These are phyloP conservation scores for Poronia punctata DNA, from an alignment of 495 filamentous ascomycete genomes.

Conservation along the genomic window DNA sequence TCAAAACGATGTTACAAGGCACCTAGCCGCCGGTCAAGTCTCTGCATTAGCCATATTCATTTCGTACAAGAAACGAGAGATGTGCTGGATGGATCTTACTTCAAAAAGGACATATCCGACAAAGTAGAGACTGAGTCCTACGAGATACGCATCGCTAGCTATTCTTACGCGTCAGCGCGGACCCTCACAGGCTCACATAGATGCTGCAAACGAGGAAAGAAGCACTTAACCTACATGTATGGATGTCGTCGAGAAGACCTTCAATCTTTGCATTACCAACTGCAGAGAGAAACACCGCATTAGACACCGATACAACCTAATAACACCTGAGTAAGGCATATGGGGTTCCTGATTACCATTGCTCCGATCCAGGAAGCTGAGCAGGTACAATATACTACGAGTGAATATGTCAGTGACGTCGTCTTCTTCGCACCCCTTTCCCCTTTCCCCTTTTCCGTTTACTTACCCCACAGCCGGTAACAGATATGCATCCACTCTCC, in stretches of 20 bases:
- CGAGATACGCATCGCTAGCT: constrained; percentile 64
- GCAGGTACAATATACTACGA: constrained; percentile 51
- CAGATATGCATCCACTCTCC: constrained; percentile 58
- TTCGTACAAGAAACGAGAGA: too few relatives aligned
- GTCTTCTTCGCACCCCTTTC: background rate
- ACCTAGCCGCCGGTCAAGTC: constrained; percentile 32
- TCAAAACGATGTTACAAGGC: constrained; percentile 68
- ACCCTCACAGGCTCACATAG: background rate
- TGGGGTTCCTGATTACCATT: constrained; percentile 45
- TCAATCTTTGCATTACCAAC: constrained; percentile 50
- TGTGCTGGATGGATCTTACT: constrained; percentile 8
- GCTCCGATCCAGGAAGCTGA: constrained; percentile 69
- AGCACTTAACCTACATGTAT: constrained; percentile 45
- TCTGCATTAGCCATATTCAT: background rate
- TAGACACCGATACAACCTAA: too few relatives aligned
- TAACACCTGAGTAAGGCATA: background rate
- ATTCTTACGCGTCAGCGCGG: background rate
- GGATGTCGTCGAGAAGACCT: constrained; percentile 54
- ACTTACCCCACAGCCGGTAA: constrained; percentile 54
- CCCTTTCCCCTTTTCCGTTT: too few relatives aligned
- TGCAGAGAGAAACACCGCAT: too few relatives aligned
- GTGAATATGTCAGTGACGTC: background rate
- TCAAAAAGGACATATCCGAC: constrained; percentile 68
- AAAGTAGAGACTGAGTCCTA: constrained; percentile 67
- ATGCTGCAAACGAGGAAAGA: too few relatives aligned